Conservation (phyloP, 768 basidiomycete species). For the Solioccasus polychromus region DNA sequence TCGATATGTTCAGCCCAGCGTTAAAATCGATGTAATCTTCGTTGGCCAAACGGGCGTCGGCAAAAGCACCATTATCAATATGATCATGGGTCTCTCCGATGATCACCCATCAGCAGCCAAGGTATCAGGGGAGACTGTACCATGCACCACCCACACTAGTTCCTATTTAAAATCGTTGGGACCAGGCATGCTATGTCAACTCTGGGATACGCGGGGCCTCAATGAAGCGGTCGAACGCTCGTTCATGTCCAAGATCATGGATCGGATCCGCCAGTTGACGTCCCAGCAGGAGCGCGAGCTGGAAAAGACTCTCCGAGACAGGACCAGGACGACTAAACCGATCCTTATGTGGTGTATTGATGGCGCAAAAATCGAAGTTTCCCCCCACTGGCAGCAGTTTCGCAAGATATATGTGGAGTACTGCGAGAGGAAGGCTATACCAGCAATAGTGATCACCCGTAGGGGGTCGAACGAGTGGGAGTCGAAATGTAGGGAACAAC, state of each 20-base stretch:
- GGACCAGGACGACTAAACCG: conserved; percentile 8
- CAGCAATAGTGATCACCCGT: conserved; percentile 19
- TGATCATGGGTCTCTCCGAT: conserved; percentile 17
- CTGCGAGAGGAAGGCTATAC: conserved; percentile 18
- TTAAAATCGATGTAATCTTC: conserved; percentile 18
- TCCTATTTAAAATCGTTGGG: conserved; percentile 5
- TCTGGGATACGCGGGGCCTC: conserved; percentile 31
- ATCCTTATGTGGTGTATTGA: conserved; percentile 27
- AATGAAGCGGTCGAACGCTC: conserved; percentile 16
- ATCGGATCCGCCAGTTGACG: conserved; percentile 9
- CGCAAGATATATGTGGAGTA: conserved; percentile 24
- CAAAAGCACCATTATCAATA: conserved; percentile 25
- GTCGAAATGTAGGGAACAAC: conserved; percentile 9
- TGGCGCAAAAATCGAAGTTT: conserved; percentile 17
- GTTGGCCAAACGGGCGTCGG: conserved; percentile 27
- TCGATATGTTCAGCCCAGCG: conserved; percentile 4
- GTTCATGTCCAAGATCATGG: conserved; percentile 8
- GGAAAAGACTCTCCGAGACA: conserved; percentile 8
- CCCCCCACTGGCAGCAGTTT: conserved; percentile 18
- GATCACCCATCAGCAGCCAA: neutral
- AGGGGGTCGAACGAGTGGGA: conserved; percentile 12
- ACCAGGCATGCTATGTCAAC: conserved; percentile 8
- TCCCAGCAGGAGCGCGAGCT: conserved; percentile 19
- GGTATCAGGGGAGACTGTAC: conserved; percentile 16
- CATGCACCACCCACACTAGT: conserved; percentile 15